Conservation (phyloP, 1,139 yeast genomes). For the Magnusiomyces paraingens region DNA sequence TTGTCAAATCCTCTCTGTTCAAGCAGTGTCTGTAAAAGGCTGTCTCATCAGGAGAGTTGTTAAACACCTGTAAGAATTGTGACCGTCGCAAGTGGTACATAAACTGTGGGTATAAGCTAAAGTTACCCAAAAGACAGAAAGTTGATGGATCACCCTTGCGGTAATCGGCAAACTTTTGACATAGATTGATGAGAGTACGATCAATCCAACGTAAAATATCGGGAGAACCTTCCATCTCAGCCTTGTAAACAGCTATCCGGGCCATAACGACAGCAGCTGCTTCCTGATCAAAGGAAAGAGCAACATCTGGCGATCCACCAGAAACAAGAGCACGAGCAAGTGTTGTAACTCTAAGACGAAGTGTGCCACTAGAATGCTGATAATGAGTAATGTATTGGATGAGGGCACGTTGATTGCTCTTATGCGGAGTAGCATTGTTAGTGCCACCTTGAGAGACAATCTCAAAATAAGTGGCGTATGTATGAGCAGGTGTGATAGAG, state of each 20-base stretch:
- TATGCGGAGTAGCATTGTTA: slow-evolving; percentile 55
- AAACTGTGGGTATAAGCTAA: slow-evolving; percentile 70
- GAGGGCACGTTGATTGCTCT: slow-evolving; percentile 33
- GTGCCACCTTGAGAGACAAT: slow-evolving; percentile 38
- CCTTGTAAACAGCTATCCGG: slow-evolving; percentile 45
- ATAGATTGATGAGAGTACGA: slow-evolving; percentile 62
- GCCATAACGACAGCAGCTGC: slow-evolving; percentile 62
- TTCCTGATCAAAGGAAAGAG: slow-evolving; percentile 55
- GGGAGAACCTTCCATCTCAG: slow-evolving; percentile 45
- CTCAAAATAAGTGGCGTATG: slow-evolving; percentile 86
- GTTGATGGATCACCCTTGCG: slow-evolving; percentile 60
- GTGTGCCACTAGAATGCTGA: slow-evolving; percentile 45
- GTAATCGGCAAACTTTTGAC: slow-evolving; percentile 74
- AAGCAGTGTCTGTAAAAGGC: slow-evolving; percentile 63
- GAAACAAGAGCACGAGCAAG: slow-evolving; percentile 26
- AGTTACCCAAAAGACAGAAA: slow-evolving; percentile 62
- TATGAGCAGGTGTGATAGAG: slow-evolving; percentile 74
- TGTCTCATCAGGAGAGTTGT: slow-evolving; percentile 77
- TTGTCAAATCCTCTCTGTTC: slow-evolving; percentile 59
- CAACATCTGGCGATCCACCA: slow-evolving; percentile 25
- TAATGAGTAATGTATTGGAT: slow-evolving; percentile 68
- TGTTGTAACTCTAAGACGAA: slow-evolving; percentile 42
- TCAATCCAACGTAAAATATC: slow-evolving; percentile 76
- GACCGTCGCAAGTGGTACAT: slow-evolving; percentile 67
- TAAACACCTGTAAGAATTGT: slow-evolving; percentile 62